These are phyloP conservation scores for Citrus medica DNA, from an alignment of 345 rosid genomes.

Conservation along the genomic window DNA sequence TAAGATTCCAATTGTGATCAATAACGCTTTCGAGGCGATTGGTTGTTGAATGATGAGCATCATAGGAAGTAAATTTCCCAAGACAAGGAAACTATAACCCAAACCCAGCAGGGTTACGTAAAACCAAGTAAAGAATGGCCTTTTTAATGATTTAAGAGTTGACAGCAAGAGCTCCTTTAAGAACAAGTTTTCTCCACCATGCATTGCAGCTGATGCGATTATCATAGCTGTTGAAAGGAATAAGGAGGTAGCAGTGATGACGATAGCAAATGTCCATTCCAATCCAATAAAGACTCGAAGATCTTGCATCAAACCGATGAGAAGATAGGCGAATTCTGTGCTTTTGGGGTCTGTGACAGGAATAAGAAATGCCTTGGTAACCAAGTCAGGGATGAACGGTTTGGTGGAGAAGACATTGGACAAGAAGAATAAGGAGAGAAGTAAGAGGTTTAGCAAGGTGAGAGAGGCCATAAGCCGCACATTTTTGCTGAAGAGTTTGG, in stretches of 20 bases:
- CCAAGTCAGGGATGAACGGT: constrained; percentile 24
- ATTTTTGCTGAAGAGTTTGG: constrained; percentile 38
- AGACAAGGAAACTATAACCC: constrained; percentile 33
- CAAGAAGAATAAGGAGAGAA: constrained; percentile 25
- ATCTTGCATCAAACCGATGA: constrained; percentile 21
- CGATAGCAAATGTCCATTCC: constrained; percentile 16
- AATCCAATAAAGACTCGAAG: constrained; percentile 15
- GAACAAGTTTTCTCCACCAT: constrained; percentile 21
- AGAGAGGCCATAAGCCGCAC: constrained; percentile 37
- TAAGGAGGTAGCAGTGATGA: constrained; percentile 16
- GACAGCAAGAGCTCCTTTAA: constrained; percentile 23
- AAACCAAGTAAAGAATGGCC: constrained; percentile 40
- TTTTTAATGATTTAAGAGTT: constrained; percentile 31
- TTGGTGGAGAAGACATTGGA: constrained; percentile 27
- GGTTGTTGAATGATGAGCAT: constrained; percentile 1
- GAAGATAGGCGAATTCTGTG: constrained; percentile 22
- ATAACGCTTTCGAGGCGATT: background rate
- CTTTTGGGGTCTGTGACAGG: constrained; percentile 22
- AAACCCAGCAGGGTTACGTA: constrained; percentile 29
- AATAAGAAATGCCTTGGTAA: constrained; percentile 17
- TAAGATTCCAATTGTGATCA: background rate
- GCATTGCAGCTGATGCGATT: constrained; percentile 32
- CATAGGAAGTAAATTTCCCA: constrained; percentile 12
- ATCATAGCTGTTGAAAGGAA: constrained; percentile 28
- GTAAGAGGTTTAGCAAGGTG: constrained; percentile 22